These are phyloP conservation scores for Hypoxylon sp. DNA, from an alignment of 2,329 filamentous ascomycete species.

Conservation along the genomic window DNA sequence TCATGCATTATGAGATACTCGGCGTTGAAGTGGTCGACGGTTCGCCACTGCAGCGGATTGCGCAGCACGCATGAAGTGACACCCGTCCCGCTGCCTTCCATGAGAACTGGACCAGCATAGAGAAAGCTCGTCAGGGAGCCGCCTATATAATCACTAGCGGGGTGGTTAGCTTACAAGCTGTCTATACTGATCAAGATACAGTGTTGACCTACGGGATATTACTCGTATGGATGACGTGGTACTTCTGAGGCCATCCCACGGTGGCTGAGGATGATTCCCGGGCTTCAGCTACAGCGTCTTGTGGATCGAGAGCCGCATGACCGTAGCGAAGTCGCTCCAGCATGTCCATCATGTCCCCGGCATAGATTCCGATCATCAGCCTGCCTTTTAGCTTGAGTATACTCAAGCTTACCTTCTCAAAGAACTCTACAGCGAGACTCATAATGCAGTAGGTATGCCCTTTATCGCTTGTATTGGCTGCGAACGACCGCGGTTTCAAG, in stretches of 20 bases:
- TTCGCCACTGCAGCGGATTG: conserved; percentile 39
- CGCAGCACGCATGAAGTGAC: conserved; percentile 40
- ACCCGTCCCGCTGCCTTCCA: conserved; percentile 29
- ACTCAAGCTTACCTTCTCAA: not conserved
- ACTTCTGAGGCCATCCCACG: conserved; percentile 38
- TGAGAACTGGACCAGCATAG: conserved; percentile 39
- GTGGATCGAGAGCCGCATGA: conserved; percentile 32
- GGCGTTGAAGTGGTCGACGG: conserved; percentile 40
- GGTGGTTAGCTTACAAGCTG: not conserved
- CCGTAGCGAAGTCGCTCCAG: conserved; percentile 43
- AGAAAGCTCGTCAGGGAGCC: conserved; percentile 40
- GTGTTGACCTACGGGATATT: conserved; percentile 42
- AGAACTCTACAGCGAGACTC: conserved; percentile 12
- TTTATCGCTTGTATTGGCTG: not conserved
- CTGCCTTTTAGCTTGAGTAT: conserved; percentile 7
- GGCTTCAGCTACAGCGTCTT: not conserved
- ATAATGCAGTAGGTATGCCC: conserved; percentile 3
- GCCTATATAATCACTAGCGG: conserved; percentile 43
- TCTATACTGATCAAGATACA: not conserved
- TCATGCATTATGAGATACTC: conserved; percentile 45
- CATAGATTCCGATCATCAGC: conserved; percentile 40
- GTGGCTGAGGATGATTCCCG: conserved; percentile 23
- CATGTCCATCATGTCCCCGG: conserved; percentile 44
- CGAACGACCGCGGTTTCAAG: not conserved
- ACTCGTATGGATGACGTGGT: conserved; percentile 45